phyloP scores from a whole-genome alignment of 2,329 filamentous ascomycete species.

The Ophiocordyceps camponoti-leonardi region DNA sequence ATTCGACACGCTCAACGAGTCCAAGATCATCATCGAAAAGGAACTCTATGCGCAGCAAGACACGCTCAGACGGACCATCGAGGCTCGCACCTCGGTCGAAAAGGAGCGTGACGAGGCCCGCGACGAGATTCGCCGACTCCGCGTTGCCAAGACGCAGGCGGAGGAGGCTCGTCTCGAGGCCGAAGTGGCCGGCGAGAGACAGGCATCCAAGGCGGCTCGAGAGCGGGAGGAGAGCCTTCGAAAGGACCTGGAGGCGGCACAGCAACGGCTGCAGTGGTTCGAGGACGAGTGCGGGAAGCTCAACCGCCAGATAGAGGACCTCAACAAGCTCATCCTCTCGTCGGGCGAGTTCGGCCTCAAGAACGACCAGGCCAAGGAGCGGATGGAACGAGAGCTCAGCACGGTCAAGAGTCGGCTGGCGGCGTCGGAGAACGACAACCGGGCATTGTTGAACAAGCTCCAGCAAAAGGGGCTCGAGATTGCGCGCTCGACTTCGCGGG shows the following conservation, averaged over 20 bases:
- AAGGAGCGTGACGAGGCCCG: slow-evolving; percentile 81
- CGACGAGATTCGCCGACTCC: slow-evolving; percentile 63
- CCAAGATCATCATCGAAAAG: slow-evolving; percentile 95
- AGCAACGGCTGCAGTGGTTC: slow-evolving; percentile 59
- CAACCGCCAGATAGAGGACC: slow-evolving; percentile 62
- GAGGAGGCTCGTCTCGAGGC: slow-evolving; percentile 76
- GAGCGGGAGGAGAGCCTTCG: slow-evolving; percentile 65
- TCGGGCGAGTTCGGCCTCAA: slow-evolving; percentile 79
- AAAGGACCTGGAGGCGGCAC: slow-evolving; percentile 65
- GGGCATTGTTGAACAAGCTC: slow-evolving; percentile 85
- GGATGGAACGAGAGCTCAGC: slow-evolving; percentile 75
- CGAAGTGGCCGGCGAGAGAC: slow-evolving; percentile 64
- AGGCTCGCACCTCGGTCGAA: slow-evolving; percentile 64
- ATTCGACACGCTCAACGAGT: slow-evolving; percentile 72
- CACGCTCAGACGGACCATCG: slow-evolving; percentile 67
- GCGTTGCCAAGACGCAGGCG: slow-evolving; percentile 66
- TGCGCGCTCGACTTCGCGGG: slow-evolving; percentile 72
- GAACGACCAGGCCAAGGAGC: slow-evolving; percentile 87
- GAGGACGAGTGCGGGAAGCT: slow-evolving; percentile 65
- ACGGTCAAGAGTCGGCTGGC: slow-evolving; percentile 79
- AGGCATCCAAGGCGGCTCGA: slow-evolving; percentile 57
- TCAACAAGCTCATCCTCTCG: slow-evolving; percentile 75
- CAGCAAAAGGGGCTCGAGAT: slow-evolving; percentile 97
- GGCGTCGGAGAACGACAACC: slow-evolving; percentile 93
- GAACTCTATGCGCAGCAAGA: slow-evolving; percentile 95